Conservation (phyloP, 345 rosid genomes). For the Hypericum perforatum region DNA sequence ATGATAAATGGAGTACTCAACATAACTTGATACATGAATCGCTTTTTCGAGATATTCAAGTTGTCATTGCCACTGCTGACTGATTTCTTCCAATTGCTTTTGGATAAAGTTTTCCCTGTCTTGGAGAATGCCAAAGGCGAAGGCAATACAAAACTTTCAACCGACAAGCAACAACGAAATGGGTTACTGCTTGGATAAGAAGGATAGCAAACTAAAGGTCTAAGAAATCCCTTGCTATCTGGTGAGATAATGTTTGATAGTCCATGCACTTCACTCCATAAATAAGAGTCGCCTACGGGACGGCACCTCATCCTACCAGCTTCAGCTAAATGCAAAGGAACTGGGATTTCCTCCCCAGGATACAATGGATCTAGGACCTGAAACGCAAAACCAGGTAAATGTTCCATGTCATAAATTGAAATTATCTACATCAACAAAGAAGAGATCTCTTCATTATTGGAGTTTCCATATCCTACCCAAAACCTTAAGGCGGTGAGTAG, state of each 20-base stretch:
- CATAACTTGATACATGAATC: slow-evolving; percentile 53
- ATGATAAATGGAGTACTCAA: slow-evolving; percentile 66
- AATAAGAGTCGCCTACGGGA: slow-evolving; percentile 64
- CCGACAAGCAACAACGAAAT: slow-evolving; percentile 79
- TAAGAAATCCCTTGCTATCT: slow-evolving; percentile 68
- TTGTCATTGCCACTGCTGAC: slow-evolving; percentile 28
- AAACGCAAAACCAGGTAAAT: slow-evolving; percentile 8
- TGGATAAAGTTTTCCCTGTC: slow-evolving; percentile 24
- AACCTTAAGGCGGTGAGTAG: too few relatives aligned
- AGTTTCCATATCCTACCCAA: too few relatives aligned
- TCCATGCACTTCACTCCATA: slow-evolving; percentile 92
- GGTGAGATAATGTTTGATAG: slow-evolving; percentile 64
- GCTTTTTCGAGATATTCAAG: slow-evolving; percentile 31
- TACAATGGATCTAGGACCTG: slow-evolving; percentile 81
- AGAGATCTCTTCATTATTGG: slow-evolving; percentile 13
- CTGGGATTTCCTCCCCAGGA: slow-evolving; percentile 84
- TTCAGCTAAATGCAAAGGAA: slow-evolving; percentile 89
- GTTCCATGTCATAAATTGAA: slow-evolving; percentile 6
- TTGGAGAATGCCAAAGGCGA: slow-evolving; percentile 19
- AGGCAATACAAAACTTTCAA: slow-evolving; percentile 44
- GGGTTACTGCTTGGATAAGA: slow-evolving; percentile 83
- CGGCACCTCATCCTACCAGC: slow-evolving; percentile 90
- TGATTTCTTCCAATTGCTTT: slow-evolving; percentile 22
- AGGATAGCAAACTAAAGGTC: slow-evolving; percentile 89
- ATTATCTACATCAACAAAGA: slow-evolving; percentile 4